Base-by-base conservation (phyloP, 1,284 basidiomycete species). In the Wolfiporia cocos region DNA sequence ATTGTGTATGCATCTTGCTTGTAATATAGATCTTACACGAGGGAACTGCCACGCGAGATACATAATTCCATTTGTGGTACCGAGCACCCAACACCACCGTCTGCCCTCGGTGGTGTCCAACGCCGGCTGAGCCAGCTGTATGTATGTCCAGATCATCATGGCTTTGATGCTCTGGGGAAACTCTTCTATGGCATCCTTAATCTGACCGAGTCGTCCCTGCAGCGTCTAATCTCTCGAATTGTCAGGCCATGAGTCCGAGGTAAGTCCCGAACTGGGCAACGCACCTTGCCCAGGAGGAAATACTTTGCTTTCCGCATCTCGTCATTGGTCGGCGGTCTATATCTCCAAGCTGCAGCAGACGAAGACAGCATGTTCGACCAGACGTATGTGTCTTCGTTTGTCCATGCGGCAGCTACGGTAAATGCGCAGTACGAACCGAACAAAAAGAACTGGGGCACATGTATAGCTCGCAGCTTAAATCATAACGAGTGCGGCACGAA, bases 11-110 rank as follows among this genome's bases (percentile, higher is more conserved):
- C 84, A 91, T 46, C 64, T 61, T 26, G 61, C 63, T 47, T 52
- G 66, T 86, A 84, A 88, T 53, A 73, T 66, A 6, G 67, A 65
- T 29, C 65, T 59, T 39, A 78, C 61, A 10, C 73, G 65, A 20
- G 73, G 74, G 22, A 88, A 66, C 51, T 86, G 80, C 88, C 88
- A 92, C 10, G 76, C 70, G 11, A 82, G 52, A 68, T 81, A 93
- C 17, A 93, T 65, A 6, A 68, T 70, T 9, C 72, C 66, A 57
- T 90, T 90, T n/a, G 81, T 50, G 1, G 75, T 63, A 37, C 76
- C 78, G 15, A 90, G 79, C 37, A 74, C 78, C 75, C 80, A 86
- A 46, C 76, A 81, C 34, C 79, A 60, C 17, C 83, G 68, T 55
- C 78, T 76, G 20, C 82, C 85, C 50, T 89, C 86, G 1, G 77